A percentile compares a stretch with the other conserved stretches of the same genome.
Evolutionary conservation across 78 protist species (phyloP).

Genomic region (Dictyostelium discoideum): dicty_2.7 NC_007088.5:7259001-7259500

Average conservation of each 20-base stretch:
- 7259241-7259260: neutral
- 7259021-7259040: neutral
- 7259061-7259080: neutral
- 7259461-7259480: too few relatives aligned
- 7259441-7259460: too few relatives aligned
- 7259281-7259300: neutral
- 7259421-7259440: neutral
- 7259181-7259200: neutral
- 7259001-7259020: conserved; percentile 11
- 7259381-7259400: neutral
- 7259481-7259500: too few relatives aligned
- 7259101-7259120: neutral
- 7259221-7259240: neutral
- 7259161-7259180: neutral
- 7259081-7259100: neutral
- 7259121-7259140: neutral
- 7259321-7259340: neutral
- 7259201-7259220: neutral
- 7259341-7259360: neutral
- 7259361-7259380: neutral
- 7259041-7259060: neutral
- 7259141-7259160: neutral
- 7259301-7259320: neutral
- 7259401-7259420: neutral
- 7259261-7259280: neutral